A percentile compares a stretch with the other conserved stretches of the same genome.
phyloP scores from a whole-genome alignment of 2,329 filamentous ascomycete genomes.

The Hypoxylon sp. region DNA sequence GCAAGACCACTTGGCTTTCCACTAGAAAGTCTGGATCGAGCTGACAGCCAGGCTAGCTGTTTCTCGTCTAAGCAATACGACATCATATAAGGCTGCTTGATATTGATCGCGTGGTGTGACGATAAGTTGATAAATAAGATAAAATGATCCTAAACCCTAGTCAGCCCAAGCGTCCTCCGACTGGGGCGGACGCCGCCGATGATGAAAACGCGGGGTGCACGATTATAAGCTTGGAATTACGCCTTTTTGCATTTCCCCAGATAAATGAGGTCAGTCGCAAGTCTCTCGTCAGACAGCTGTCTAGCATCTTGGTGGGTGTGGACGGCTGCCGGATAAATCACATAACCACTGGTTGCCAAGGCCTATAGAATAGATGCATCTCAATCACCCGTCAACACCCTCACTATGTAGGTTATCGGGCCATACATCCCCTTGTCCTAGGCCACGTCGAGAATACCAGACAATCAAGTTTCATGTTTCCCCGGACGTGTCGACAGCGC shows the following conservation, averaged over 20 bases:
- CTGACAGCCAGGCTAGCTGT: conserved; percentile 16
- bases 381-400: background rate
- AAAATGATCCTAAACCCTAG: conserved; percentile 4
- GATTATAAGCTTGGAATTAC: conserved; percentile 5
- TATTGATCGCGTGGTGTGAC: conserved; percentile 13
- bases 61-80: conserved; percentile 36
- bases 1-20: conserved; percentile 28
- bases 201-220: conserved; percentile 3
- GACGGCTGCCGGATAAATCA: conserved; percentile 6
- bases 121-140: conserved; percentile 23
- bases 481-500: background rate
- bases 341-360: background rate
- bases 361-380: background rate
- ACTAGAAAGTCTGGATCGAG: conserved; percentile 17
- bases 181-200: background rate
- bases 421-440: conserved; percentile 1
- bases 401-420: background rate
- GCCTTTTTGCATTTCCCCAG: background rate
- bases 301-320: background rate
- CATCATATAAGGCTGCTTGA: conserved; percentile 34
- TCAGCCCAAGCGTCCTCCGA: conserved; percentile 12
- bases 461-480: background rate
- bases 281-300: conserved; percentile 3
- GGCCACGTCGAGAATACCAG: background rate
- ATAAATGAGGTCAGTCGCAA: conserved; percentile 5